Percentiles rank a stretch among this genome's conserved stretches.
Evolutionary conservation across 768 basidiomycete genomes (phyloP).

Genomic region (Pleurotus pulmonarius): DNA sequence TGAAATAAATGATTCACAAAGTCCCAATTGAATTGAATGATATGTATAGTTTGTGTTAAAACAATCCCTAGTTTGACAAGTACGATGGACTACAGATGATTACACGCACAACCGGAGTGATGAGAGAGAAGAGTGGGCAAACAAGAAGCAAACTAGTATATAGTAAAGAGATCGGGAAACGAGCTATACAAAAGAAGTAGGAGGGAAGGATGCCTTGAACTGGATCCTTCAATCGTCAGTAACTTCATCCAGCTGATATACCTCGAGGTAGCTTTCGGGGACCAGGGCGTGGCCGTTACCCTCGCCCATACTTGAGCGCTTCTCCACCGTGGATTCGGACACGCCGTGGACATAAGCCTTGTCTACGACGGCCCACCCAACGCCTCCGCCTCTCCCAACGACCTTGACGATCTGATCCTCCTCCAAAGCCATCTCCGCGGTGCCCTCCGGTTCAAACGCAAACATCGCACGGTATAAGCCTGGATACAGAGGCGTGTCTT

Average conservation of each 20-base stretch:
- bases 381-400: constrained; percentile 71
- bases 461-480: constrained; percentile 79
- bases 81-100: too few species aligned
- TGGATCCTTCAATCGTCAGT: too few species aligned
- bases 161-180: too few species aligned
- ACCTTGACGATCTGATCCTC: constrained; percentile 77
- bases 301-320: constrained; percentile 11
- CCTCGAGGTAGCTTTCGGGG: constrained; percentile 74
- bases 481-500: constrained; percentile 49
- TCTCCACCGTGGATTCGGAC: background rate
- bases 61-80: too few species aligned
- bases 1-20: too few species aligned
- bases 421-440: constrained; percentile 76
- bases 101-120: too few species aligned
- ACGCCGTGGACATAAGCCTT: constrained; percentile 21
- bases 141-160: too few species aligned
- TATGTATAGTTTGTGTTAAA: too few species aligned
- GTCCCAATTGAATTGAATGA: too few species aligned
- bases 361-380: constrained; percentile 77
- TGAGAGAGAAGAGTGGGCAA: too few species aligned
- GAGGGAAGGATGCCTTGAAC: too few species aligned
- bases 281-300: constrained; percentile 59
- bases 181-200: too few species aligned
- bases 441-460: constrained; percentile 75
- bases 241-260: constrained; percentile 42